phyloP scores from a whole-genome alignment of 2,329 filamentous ascomycete species.

The Venturia aucupariae region DNA sequence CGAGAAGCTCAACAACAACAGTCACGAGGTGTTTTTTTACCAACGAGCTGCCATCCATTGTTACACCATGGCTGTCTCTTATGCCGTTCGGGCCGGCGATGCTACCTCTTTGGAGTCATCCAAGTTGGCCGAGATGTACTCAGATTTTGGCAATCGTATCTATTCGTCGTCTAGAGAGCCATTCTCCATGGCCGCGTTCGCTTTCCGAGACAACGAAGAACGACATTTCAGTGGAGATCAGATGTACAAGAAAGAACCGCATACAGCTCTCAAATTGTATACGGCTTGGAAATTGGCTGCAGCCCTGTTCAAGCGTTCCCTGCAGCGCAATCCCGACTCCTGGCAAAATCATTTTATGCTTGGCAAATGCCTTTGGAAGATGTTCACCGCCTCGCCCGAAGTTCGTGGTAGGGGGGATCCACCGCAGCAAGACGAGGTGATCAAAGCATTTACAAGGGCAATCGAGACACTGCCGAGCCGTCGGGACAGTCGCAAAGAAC shows the following conservation, averaged over 20 bases:
- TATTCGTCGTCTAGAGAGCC: constrained; percentile 62
- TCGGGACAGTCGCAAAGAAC: constrained; percentile 57
- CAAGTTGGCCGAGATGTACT: constrained; percentile 56
- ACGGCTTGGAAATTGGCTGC: constrained; percentile 57
- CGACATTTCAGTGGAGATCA: constrained; percentile 50
- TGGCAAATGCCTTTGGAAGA: constrained; percentile 65
- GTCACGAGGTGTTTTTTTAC: constrained; percentile 57
- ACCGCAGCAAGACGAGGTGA: constrained; percentile 33
- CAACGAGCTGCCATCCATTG: constrained; percentile 79
- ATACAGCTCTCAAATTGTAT: constrained; percentile 48
- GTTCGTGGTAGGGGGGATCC: constrained; percentile 25
- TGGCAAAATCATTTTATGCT: constrained; percentile 64
- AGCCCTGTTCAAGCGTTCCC: constrained; percentile 50
- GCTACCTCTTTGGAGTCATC: constrained; percentile 40
- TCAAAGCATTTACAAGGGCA: constrained; percentile 49
- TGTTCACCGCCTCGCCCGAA: constrained; percentile 44
- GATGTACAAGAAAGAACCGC: constrained; percentile 50
- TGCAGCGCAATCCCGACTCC: constrained; percentile 48
- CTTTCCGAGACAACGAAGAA: constrained; percentile 47
- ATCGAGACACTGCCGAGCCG: constrained; percentile 53
- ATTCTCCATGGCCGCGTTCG: constrained; percentile 58
- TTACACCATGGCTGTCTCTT: constrained; percentile 57
- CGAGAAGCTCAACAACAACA: constrained; percentile 77
- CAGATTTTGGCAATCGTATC: constrained; percentile 58
- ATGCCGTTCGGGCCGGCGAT: constrained; percentile 49